Base-by-base conservation (phyloP, 2,329 filamentous ascomycete species). In the Xylaria sp. region DNA sequence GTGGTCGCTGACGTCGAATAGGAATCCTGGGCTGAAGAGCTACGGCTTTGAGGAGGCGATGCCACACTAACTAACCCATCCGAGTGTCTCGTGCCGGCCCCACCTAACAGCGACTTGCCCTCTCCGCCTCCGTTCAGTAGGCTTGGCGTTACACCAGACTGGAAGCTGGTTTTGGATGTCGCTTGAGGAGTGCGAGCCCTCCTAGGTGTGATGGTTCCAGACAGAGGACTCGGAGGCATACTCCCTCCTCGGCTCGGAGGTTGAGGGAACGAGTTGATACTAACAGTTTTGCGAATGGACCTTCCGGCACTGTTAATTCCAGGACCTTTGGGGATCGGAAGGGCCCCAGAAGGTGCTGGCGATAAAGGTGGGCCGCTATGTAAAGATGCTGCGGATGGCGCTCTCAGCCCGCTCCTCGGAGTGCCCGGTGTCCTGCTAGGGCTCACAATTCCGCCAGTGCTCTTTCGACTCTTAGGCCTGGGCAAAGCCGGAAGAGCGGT, bases 251-350 rank as follows among this genome's bases (percentile, higher is more conserved):
- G 88, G 73, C 90, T 90, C 15, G 95, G 95, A 15, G 95, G 95
- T 73, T 97, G 92, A 37, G 95, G 95, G 77, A 98, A 98, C 0
- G 94, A 91, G 78, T 94, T 95, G 77, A 98, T 97, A 85, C 94
- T 98, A 76, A 97, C 91, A 0, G 92, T 92, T 81, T 97, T 97
- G 71, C 94, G 90, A 65, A 98, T 81, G 1, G 90, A 89, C 80
- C 91, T 94, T 31, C 89, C 89, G 5, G 88, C 84, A 39, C 84
- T 83, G 70, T 88, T 90, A 15, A 89, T 81, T 44, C 83, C 84
- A 6, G 85, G 81, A 1, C 87, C 84, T 68, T 87, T 88, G 20
- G 88, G 83, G 18, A 88, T 84, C 5, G 88, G 86, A 12, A 91
- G 81, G 59, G 85, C 83, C 5, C 86, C 85, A 10, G 83, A 84